These are phyloP conservation scores for Prunus salicina DNA, from an alignment of 306 rosid genomes.

Conservation along the genomic window DNA sequence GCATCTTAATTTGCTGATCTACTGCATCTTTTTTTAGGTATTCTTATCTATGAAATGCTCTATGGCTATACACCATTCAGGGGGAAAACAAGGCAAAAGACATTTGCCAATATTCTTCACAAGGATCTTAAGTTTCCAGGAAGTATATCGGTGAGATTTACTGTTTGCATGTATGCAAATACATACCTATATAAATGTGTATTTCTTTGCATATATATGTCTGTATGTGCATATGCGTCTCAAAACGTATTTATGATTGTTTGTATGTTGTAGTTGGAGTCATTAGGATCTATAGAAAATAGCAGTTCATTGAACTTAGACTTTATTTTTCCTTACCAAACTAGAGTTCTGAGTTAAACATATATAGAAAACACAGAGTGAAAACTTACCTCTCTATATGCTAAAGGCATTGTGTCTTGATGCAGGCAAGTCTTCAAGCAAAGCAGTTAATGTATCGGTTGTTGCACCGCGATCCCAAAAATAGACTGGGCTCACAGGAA, in stretches of 20 bases:
- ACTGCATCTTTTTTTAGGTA: slow-evolving; percentile 40
- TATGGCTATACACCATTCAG: slow-evolving; percentile 92
- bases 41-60: slow-evolving; percentile 83
- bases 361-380: neutral
- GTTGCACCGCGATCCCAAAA: slow-evolving; percentile 77
- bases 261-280: neutral
- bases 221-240: neutral
- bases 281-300: too few species aligned
- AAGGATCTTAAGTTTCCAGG: slow-evolving; percentile 93
- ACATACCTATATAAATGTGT: neutral
- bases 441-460: slow-evolving; percentile 76
- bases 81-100: slow-evolving; percentile 88
- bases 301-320: too few species aligned
- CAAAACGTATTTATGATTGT: neutral
- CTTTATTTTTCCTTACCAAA: too few species aligned
- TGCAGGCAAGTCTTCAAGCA: slow-evolving; percentile 76
- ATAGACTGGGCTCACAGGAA: slow-evolving; percentile 75
- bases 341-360: too few species aligned
- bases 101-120: slow-evolving; percentile 89
- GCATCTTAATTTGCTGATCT: neutral
- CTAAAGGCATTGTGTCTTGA: slow-evolving; percentile 10
- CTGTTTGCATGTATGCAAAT: neutral
- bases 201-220: neutral
- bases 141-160: slow-evolving; percentile 57
- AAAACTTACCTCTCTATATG: slow-evolving; percentile 2